Base-by-base conservation (phyloP, 2,329 filamentous ascomycete species). In the Curvularia verruculosa region DNA sequence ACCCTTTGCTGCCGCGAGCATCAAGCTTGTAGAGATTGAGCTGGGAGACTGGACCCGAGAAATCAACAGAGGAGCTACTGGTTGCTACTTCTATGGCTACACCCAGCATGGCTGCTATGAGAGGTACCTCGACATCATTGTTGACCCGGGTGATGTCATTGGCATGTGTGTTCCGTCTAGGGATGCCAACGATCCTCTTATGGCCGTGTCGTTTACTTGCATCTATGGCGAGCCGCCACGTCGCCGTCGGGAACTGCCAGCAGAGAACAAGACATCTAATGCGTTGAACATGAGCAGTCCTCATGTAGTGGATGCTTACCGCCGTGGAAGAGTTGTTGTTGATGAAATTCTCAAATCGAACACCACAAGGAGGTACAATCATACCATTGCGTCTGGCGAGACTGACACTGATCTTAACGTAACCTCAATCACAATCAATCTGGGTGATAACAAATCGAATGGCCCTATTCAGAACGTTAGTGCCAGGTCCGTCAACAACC, bases 31-130 rank as follows among this genome's bases (percentile, higher is more conserved):
- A 18, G 61, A 63, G 19, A 24, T 52, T 26, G 65, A 44, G n/a
- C 13, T 29, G 13, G 31, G 31, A 26, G 12, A 24, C 0, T 57
- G 54, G 54, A 28, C 69, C 21, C 26, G 60, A 9, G 52, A 63
- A 1, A 43, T 64, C 45, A 68, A 68, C 50, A 31, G 47, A 0
- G 61, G 61, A 5, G 29, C 23, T 10, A 24, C 19, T 5, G 23
- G 56, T 4, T 71, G 68, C 49, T 40, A 40, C 13, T 43, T 68
- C 43, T 46, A 39, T 24, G 41, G 63, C 6, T 72, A 64, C 55
- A 39, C 36, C 3, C 19, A 51, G 13, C 36, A 46, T 7, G 54
- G 50, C 3, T 70, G 68, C 47, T 12, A 36, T 3, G 19, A 21
- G n/a, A 37, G 24, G 7, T 41, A 48, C 4, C n/a, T 52, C 5